Evolutionary conservation across 192 early-diverging fungal species (phyloP), one percentile per base, ranked within the genome.

Genomic region (Umbelopsis ramanniana): DNA sequence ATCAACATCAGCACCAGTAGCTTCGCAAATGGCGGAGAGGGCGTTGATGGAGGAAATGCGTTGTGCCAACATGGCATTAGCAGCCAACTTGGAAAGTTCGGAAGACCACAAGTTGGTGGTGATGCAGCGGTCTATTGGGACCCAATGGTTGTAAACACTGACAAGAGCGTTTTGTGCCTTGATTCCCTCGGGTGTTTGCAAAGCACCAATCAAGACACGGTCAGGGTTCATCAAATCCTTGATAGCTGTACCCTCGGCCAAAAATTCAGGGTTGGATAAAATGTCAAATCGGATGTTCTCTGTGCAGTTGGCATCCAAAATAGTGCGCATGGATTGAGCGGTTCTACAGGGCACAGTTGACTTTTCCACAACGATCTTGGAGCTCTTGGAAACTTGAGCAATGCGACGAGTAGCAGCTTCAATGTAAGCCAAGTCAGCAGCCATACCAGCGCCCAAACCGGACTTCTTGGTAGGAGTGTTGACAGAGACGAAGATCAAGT

Each of bases 21-120:
- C 93, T 81, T 98, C 96, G 82, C 96, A 98, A 23, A 96, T 89
- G 29, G 94, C 94, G 60, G 90, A 92, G 11, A 98, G 80, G 0
- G 96, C 86, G 81, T 98, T 98, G 79, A 98, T 91, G 74, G 89
- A 91, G n/a, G 95, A 96, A 60, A 98, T 93, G 71, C 96, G 91
- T 83, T 98, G 96, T 6, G 96, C 96, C 60, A 98, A 86, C 48
- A 98, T 76, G 11, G 96, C 96, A 82, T 98, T 98, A 11, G 96
- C 90, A 9, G 96, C 94, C 69, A 98, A 85, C 84, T 98, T 98
- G 72, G 93, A 88, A 40, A 98, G 83, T 81, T 98, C 96, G 0
- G 94, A 93, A n/a, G 94, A 96, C 96, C 96, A 98, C 67, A 95
- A 76, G 68, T 90, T 92, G 79, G 93, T 96, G 24, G 95, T 96